Evolutionary conservation across 2,329 filamentous ascomycete species (phyloP).

Genomic region (Arachnomyces sp.): DNA sequence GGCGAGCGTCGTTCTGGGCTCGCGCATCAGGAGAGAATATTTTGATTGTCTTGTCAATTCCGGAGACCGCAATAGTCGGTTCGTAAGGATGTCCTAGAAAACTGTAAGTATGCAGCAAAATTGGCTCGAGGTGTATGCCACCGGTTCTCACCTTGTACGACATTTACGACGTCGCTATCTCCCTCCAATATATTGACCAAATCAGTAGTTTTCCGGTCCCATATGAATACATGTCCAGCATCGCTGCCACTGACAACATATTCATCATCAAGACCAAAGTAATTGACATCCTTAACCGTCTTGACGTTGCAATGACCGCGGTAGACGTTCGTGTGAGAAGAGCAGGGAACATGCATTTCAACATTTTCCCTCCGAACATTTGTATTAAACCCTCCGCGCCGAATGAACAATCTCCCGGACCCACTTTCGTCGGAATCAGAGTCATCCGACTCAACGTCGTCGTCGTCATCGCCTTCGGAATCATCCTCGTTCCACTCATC

Average conservation of each 20-base stretch:
- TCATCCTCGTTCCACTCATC: slow-evolving; percentile 24
- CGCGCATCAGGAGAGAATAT: slow-evolving; percentile 56
- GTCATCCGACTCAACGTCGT: slow-evolving; percentile 25
- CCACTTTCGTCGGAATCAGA: slow-evolving; percentile 22
- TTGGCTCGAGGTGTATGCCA: too few relatives aligned
- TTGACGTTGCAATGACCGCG: slow-evolving; percentile 58
- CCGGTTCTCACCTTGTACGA: slow-evolving; percentile 47
- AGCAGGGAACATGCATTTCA: slow-evolving; percentile 47
- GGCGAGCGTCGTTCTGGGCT: slow-evolving; percentile 49
- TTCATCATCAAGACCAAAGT: slow-evolving; percentile 58
- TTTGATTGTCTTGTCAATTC: slow-evolving; percentile 61
- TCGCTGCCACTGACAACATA: slow-evolving; percentile 61
- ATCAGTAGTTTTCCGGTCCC: slow-evolving; percentile 54
- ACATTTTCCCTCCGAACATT: slow-evolving; percentile 42
- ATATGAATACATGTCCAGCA: slow-evolving; percentile 60
- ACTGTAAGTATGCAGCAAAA: slow-evolving; percentile 10
- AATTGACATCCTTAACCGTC: slow-evolving; percentile 63
- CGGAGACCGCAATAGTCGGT: slow-evolving; percentile 56
- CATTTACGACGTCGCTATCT: slow-evolving; percentile 62
- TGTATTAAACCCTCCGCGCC: slow-evolving; percentile 42
- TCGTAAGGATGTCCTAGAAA: slow-evolving; percentile 55
- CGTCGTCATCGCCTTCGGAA: slow-evolving; percentile 24
- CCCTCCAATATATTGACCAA: slow-evolving; percentile 58
- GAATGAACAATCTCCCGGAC: slow-evolving; percentile 32
- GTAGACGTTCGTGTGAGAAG: slow-evolving; percentile 49